These are phyloP conservation scores for Hapsidospora chrysogenum DNA, from an alignment of 495 filamentous ascomycete species.

Conservation along the genomic window DNA sequence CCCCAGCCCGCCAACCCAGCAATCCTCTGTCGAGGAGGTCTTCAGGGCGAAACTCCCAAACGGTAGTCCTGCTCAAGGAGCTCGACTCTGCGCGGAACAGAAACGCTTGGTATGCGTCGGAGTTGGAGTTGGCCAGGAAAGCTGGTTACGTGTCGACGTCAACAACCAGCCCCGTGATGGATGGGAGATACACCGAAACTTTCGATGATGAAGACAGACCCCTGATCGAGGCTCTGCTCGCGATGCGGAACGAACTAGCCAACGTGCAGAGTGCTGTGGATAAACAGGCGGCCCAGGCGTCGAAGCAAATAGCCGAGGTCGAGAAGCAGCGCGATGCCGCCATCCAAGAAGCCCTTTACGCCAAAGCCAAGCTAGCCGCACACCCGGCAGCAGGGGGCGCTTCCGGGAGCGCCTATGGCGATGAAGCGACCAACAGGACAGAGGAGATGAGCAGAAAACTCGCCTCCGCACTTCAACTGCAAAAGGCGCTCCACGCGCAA, in stretches of 20 bases:
- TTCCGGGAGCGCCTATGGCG: constrained; percentile 45
- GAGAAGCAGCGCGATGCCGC: constrained; percentile 88
- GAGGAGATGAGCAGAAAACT: constrained; percentile 69
- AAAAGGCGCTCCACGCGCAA: constrained; percentile 57
- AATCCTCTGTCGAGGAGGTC: constrained; percentile 30
- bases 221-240: constrained; percentile 79
- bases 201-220: constrained; percentile 85
- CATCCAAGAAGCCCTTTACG: constrained; percentile 82
- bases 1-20: constrained; percentile 31
- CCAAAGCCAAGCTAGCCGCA: constrained; percentile 81
- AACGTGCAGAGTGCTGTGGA: constrained; percentile 79
- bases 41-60: constrained; percentile 37
- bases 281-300: constrained; percentile 65
- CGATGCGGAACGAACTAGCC: constrained; percentile 70
- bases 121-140: constrained; percentile 77
- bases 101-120: constrained; percentile 95
- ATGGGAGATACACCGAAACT: constrained; percentile 55
- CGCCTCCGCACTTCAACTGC: constrained; percentile 58
- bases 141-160: constrained; percentile 66
- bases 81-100: constrained; percentile 65
- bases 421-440: constrained; percentile 45
- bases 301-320: constrained; percentile 77
- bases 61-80: constrained; percentile 56
- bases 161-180: constrained; percentile 55
- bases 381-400: constrained; percentile 23